Evolutionary conservation across 208 protist species (phyloP).

Genomic region (Trypanosoma mega): DNA sequence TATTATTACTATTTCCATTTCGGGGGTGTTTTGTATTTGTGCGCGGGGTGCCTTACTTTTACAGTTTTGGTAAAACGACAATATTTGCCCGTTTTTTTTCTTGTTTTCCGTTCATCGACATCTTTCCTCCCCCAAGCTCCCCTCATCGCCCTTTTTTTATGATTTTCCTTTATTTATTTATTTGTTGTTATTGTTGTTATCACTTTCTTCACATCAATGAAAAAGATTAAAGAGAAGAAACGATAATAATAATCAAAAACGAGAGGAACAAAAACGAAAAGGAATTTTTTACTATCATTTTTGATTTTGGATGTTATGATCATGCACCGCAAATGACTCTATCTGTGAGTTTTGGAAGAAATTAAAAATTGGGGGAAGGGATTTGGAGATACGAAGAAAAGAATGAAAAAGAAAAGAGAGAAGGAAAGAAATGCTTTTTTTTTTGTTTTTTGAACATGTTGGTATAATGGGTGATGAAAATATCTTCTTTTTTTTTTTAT

Average conservation of each 20-base stretch:
- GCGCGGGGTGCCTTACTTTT: too few relatives aligned
- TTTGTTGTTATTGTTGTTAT: slow-evolving; percentile 5
- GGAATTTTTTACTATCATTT: too few relatives aligned
- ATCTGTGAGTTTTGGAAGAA: neutral
- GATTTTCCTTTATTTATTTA: slow-evolving; percentile 26
- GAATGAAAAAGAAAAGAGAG: slow-evolving; percentile 10
- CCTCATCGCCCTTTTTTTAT: slow-evolving; percentile 19
- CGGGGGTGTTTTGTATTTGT: too few relatives aligned
- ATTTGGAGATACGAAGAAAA: neutral
- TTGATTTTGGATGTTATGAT: too few relatives aligned
- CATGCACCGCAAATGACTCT: too few relatives aligned
- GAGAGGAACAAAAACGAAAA: too few relatives aligned
- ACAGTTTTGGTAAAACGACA: too few relatives aligned
- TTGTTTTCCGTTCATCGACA: too few relatives aligned
- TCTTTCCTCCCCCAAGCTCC: too few relatives aligned
- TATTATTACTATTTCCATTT: too few relatives aligned
- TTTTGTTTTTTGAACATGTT: neutral
- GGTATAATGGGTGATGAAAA: slow-evolving; percentile 10
- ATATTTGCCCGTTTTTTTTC: too few relatives aligned
- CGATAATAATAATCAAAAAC: too few relatives aligned
- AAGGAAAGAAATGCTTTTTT: neutral
- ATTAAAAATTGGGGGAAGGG: neutral
- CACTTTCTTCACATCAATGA: neutral
- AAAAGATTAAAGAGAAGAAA: slow-evolving; percentile 1
- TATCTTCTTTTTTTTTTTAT: slow-evolving; percentile 15